Percentiles rank a stretch among this genome's conserved stretches.
phyloP scores from a whole-genome alignment of 1,284 basidiomycete species.

The Stereum hirsutum region DNA sequence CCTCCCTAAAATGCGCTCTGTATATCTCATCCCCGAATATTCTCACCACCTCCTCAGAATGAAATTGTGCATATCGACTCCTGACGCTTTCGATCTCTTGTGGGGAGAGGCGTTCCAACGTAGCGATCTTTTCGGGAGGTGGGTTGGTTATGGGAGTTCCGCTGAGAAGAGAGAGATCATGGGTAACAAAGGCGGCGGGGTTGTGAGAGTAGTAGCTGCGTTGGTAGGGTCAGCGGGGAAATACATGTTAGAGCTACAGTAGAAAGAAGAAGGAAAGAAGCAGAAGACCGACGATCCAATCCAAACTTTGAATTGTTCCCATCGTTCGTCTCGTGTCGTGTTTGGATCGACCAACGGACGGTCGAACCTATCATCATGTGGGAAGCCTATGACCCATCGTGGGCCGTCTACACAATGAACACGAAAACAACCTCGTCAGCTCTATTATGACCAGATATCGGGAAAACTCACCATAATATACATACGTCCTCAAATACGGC shows the following conservation, averaged over 20 bases:
- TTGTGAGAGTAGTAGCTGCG: not conserved
- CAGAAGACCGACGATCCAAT: no score
- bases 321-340: not conserved
- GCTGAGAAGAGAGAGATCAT: no score
- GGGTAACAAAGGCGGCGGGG: not conserved
- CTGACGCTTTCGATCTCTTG: not conserved
- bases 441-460: no score
- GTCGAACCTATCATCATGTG: not conserved
- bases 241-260: not conserved
- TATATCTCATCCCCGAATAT: not conserved
- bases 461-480: not conserved
- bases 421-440: not conserved
- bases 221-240: not conserved
- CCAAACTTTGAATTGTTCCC: not conserved
- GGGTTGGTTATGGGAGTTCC: not conserved
- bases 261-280: slow-evolving; percentile 1
- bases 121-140: not conserved
- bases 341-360: not conserved
- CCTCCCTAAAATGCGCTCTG: not conserved
- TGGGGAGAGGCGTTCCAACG: not conserved
- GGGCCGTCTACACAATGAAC: not conserved
- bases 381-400: not conserved
- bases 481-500: not conserved
- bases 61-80: not conserved
- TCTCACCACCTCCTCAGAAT: not conserved